These are phyloP conservation scores for Coix lacrymajobi DNA, from an alignment of 176 grass and related monocot genomes.

Conservation along the genomic window DNA sequence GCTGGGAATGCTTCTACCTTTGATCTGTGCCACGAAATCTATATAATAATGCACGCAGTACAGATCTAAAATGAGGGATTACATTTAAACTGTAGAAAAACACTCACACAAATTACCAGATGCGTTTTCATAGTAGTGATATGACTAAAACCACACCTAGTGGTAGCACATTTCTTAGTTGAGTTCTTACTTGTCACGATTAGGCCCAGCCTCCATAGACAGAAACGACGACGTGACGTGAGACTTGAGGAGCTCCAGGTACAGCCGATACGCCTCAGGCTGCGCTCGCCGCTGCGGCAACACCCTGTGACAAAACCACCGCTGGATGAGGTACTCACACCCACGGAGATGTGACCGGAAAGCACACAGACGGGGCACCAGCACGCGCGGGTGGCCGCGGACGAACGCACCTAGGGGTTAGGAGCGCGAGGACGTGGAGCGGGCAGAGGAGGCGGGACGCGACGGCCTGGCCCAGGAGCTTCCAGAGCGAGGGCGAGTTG, in stretches of 20 bases:
- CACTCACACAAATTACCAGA: background rate
- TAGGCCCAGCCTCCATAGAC: conserved; percentile 31
- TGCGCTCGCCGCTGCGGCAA: conserved; percentile 72
- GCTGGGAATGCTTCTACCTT: background rate
- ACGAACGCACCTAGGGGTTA: conserved; percentile 52
- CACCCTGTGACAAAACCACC: conserved; percentile 44
- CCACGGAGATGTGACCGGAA: background rate
- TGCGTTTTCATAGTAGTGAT: background rate
- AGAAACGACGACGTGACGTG: conserved; percentile 47
- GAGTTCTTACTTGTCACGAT: conserved; percentile 65
- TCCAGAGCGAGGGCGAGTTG: conserved; percentile 88
- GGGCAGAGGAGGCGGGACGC: conserved; percentile 60
- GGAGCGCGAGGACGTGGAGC: conserved; percentile 85
- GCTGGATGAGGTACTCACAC: background rate
- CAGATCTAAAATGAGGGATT: background rate
- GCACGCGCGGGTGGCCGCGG: background rate
- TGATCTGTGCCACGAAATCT: background rate
- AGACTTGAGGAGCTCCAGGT: conserved; percentile 65
- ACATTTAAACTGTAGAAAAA: background rate
- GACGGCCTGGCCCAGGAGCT: conserved; percentile 86
- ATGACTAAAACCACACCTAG: background rate
- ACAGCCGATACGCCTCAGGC: conserved; percentile 79
- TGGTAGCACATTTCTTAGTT: background rate
- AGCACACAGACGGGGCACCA: background rate
- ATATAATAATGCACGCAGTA: background rate